Base-by-base conservation (phyloP, 352 stramenopile genomes). In the Albugo candida region DNA sequence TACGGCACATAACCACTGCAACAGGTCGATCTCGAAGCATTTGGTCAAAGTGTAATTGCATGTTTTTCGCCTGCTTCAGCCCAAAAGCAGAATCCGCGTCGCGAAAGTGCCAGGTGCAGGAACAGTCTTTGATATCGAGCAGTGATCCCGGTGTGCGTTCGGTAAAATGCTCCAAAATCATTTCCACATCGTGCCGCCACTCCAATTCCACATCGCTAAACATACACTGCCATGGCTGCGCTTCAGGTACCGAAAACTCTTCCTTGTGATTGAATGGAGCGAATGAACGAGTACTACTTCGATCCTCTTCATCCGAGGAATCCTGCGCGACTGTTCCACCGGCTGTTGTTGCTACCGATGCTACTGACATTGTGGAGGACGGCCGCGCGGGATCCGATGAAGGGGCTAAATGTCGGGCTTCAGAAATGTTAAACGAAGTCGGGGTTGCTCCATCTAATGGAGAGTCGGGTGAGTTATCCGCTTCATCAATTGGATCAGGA, bases 1-100 rank as follows among this genome's bases (percentile, higher is more conserved):
- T 83, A 2, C 70, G 79, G 52, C 73, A 87, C 74, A 91, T 91
- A 42, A 92, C 73, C 13, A 92, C 73, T 11, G 71, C 67, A 11
- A 91, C 79, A 0, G 76, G 79, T 10, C 82, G 61, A 53, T 89
- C 79, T 41, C 75, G 70, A 18, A 92, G 67, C 75, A 87, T 92
- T 48, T 92, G 79, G 38, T 92, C 79, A 45, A 92, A 88, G 63
- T 92, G 79, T 19, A 91, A 58, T 52, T 92, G 80, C 69, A 92
- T 57, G 37, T 92, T 77, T 49, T 91, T 92, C 10, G 80, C 80
- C 41, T 92, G 80, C 48, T 83, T 88, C 13, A 91, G 52, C 1
- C 80, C 80, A 51, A 86, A 91, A 4, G 71, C 83, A 13, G 75
- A 70, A 54, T 92, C 79, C 1, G 77, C 75, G 49, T 92, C 79